Evolutionary conservation across 1,139 yeast genomes (phyloP).

Genomic region (Sugiyamaella paludigena): DNA sequence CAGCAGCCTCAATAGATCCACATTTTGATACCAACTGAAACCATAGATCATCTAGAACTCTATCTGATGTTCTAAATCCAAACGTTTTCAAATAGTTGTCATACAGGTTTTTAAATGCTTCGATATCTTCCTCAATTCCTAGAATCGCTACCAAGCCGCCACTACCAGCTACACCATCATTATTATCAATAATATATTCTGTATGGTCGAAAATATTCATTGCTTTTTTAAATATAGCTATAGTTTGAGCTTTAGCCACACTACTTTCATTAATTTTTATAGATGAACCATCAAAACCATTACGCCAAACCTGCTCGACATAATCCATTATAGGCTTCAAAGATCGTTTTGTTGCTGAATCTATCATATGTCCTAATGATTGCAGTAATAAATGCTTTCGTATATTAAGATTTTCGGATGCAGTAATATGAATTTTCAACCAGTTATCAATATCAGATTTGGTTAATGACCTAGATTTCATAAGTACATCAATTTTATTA

Average conservation of each 20-base stretch:
- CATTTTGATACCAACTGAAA: slow-evolving; percentile 31
- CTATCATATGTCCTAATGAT: slow-evolving; percentile 20
- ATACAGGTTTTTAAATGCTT: slow-evolving; percentile 21
- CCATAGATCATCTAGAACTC: slow-evolving; percentile 28
- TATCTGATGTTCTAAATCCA: slow-evolving; percentile 11
- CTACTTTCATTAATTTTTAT: not conserved
- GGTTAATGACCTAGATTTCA: slow-evolving; percentile 12
- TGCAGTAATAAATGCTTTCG: slow-evolving; percentile 15
- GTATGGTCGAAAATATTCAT: slow-evolving; percentile 21
- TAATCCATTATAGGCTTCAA: slow-evolving; percentile 22
- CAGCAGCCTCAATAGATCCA: slow-evolving; percentile 31
- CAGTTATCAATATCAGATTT: slow-evolving; percentile 20
- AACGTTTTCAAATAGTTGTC: slow-evolving; percentile 14
- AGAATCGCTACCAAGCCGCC: slow-evolving; percentile 17
- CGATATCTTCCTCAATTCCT: slow-evolving; percentile 20
- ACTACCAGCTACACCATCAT: slow-evolving; percentile 7
- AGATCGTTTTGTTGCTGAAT: slow-evolving; percentile 11
- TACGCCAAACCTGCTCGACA: slow-evolving; percentile 18
- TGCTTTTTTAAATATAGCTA: slow-evolving; percentile 20
- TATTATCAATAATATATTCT: slow-evolving; percentile 18
- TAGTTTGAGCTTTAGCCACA: slow-evolving; percentile 15
- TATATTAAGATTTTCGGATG: slow-evolving; percentile 9
- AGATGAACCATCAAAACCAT: slow-evolving; percentile 21
- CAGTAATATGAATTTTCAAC: slow-evolving; percentile 19
- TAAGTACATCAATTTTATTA: slow-evolving; percentile 11